These are phyloP conservation scores for Sisymbrium altissimum DNA, from an alignment of 345 rosid species.

Conservation along the genomic window DNA sequence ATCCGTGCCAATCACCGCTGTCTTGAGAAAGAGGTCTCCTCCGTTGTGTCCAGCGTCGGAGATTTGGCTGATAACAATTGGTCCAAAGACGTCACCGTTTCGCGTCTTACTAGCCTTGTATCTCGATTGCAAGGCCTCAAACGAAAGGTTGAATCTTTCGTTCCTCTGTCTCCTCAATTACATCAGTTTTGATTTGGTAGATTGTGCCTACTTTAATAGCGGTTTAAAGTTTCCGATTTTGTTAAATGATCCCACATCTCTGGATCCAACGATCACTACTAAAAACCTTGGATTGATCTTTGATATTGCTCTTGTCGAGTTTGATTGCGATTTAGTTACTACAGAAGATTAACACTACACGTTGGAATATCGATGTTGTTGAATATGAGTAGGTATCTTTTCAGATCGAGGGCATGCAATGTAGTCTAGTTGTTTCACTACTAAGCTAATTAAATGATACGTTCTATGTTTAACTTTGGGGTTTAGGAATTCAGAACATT, in stretches of 20 bases:
- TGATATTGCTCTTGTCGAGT: not conserved
- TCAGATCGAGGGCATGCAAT: slow-evolving; percentile 2
- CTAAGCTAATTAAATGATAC: not conserved
- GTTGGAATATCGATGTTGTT: slow-evolving; percentile 1
- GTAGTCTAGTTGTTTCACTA: not conserved
- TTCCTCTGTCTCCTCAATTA: not conserved
- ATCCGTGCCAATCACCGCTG: slow-evolving; percentile 80
- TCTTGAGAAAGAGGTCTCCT: slow-evolving; percentile 74
- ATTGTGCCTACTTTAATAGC: not conserved
- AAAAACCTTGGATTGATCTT: slow-evolving; percentile 10
- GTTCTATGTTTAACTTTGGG: not conserved
- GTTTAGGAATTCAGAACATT: not conserved
- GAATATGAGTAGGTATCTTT: not conserved
- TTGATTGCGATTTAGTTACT: not conserved
- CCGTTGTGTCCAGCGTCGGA: slow-evolving; percentile 59
- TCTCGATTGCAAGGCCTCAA: slow-evolving; percentile 95
- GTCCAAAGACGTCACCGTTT: slow-evolving; percentile 64
- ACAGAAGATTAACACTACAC: not conserved
- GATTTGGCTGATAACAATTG: slow-evolving; percentile 57
- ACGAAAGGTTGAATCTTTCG: slow-evolving; percentile 55
- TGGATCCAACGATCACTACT: not conserved
- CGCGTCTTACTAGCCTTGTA: slow-evolving; percentile 70
- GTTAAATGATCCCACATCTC: not conserved
- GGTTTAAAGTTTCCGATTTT: slow-evolving; percentile 4
- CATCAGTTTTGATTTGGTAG: not conserved